Base-by-base conservation (phyloP, 2,329 filamentous ascomycete genomes). In the Fusarium sp. region DNA sequence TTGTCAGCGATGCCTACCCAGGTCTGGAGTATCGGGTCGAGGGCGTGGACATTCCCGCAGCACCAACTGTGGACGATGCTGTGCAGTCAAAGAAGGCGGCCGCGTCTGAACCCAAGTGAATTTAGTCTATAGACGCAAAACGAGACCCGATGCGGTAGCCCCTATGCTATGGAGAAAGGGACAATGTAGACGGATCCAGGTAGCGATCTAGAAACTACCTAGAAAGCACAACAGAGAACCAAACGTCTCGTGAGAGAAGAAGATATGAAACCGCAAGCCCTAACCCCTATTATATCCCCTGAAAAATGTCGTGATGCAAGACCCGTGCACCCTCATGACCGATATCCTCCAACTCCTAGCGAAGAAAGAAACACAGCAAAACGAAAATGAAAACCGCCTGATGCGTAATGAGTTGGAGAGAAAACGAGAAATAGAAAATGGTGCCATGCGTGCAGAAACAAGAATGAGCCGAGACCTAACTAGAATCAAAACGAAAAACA, bases 1-100 rank as follows among this genome's bases (percentile, higher is more conserved):
- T 97, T 3, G 80, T 95, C 15, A 98, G 94, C 75, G 95, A 98
- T 80, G 88, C 87, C 14, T 98, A 98, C 76, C 79, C 92, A 31
- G 92, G 90, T 0, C 86, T 98, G 82, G 79, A 84, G 71, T 80
- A 85, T 58, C 73, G 74, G 21, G 57, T 83, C 1, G 56, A 76
- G 33, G 80, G 79, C 2, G 78, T 86, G 0, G 79, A 83, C 19
- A 75, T 87, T n/a, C 84, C 84, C 15, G 77, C 75, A 27, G 70
- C 76, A 49, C 82, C 83, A 4, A 73, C 66, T 17, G 81, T 84
- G 32, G 80, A 81, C 47, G 78, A 81, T 56, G 80, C 79, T 62
- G 70, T 80, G 9, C 74, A 76, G 38, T 74, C 74, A 15, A 80
- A 80, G 72, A 79, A 77, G 67, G 65, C 46, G 21, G 54, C 49